Percentiles rank a stretch among this genome's conserved stretches.
phyloP scores from a whole-genome alignment of 441 rosid genomes.

The Pelargonium australe region DNA sequence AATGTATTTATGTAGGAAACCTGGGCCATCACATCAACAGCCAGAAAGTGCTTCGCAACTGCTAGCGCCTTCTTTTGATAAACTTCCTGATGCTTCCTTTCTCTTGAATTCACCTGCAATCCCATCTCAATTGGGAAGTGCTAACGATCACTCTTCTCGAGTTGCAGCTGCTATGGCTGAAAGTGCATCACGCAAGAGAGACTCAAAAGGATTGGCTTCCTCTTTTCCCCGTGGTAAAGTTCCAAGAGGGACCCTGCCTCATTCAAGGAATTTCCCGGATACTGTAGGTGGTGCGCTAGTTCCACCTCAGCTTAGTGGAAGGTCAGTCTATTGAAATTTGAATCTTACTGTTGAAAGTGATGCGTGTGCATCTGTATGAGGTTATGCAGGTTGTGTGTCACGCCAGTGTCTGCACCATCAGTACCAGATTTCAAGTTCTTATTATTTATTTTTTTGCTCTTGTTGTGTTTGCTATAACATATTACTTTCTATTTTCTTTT shows the following conservation, averaged over 20 bases:
- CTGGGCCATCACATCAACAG: slow-evolving; percentile 18
- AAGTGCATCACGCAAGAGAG: slow-evolving; percentile 59
- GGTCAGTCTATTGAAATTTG: slow-evolving; percentile 33
- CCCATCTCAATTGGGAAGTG: slow-evolving; percentile 21
- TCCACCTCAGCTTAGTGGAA: slow-evolving; percentile 89
- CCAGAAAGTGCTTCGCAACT: slow-evolving; percentile 17
- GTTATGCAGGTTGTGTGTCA: neutral
- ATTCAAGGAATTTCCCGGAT: slow-evolving; percentile 49
- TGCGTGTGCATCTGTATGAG: neutral
- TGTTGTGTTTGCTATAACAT: neutral
- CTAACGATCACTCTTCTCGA: slow-evolving; percentile 61
- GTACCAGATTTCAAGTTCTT: neutral
- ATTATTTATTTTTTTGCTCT: neutral
- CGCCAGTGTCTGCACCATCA: neutral
- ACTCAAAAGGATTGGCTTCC: slow-evolving; percentile 35
- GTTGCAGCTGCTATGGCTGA: slow-evolving; percentile 78
- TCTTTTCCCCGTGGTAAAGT: slow-evolving; percentile 45
- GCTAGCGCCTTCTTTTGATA: slow-evolving; percentile 27
- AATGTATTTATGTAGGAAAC: slow-evolving; percentile 24
- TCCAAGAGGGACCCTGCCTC: slow-evolving; percentile 51
- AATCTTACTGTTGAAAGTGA: neutral
- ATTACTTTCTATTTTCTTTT: neutral
- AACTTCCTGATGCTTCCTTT: slow-evolving; percentile 74
- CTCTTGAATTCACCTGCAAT: slow-evolving; percentile 51
- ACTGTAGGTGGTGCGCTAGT: slow-evolving; percentile 54